Evolutionary conservation across 768 basidiomycete genomes (phyloP).

Genomic region (Russula earlei): DNA sequence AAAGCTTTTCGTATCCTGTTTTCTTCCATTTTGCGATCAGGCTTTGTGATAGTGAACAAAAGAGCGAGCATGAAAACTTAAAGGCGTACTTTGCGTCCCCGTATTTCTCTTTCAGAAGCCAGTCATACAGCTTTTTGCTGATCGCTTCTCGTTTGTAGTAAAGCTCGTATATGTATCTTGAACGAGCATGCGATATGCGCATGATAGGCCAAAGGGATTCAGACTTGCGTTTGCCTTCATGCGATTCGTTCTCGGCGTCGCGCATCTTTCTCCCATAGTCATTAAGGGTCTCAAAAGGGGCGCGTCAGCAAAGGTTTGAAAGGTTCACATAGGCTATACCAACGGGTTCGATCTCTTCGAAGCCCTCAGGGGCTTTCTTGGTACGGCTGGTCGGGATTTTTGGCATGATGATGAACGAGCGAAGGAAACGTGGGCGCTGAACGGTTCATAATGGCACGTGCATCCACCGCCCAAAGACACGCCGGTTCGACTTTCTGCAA

Average conservation of each 20-base stretch:
- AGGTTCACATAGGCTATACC: slow-evolving; percentile 22
- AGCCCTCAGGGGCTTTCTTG: slow-evolving; percentile 91
- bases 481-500: slow-evolving; percentile 8
- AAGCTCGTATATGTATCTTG: slow-evolving; percentile 94
- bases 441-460: slow-evolving; percentile 16
- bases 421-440: not conserved
- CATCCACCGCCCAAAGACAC: no score
- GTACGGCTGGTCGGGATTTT: slow-evolving; percentile 90
- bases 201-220: slow-evolving; percentile 97
- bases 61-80: not conserved
- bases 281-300: slow-evolving; percentile 68
- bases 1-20: slow-evolving; percentile 94
- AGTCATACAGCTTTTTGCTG: slow-evolving; percentile 88
- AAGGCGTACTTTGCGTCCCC: slow-evolving; percentile 84
- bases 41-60: slow-evolving; percentile 32
- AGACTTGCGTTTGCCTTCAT: slow-evolving; percentile 94
- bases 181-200: slow-evolving; percentile 94
- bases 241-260: slow-evolving; percentile 96
- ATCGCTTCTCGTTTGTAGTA: slow-evolving; percentile 99
- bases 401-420: slow-evolving; percentile 49
- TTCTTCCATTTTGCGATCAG: slow-evolving; percentile 99
- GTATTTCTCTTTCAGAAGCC: slow-evolving; percentile 95
- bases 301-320: not conserved
- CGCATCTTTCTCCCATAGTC: slow-evolving; percentile 99
- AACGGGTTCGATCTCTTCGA: slow-evolving; percentile 84